Evolutionary conservation across 2,329 filamentous ascomycete genomes (phyloP), one percentile per base, ranked within the genome.

Genomic region (Botrytis squamosa): DNA sequence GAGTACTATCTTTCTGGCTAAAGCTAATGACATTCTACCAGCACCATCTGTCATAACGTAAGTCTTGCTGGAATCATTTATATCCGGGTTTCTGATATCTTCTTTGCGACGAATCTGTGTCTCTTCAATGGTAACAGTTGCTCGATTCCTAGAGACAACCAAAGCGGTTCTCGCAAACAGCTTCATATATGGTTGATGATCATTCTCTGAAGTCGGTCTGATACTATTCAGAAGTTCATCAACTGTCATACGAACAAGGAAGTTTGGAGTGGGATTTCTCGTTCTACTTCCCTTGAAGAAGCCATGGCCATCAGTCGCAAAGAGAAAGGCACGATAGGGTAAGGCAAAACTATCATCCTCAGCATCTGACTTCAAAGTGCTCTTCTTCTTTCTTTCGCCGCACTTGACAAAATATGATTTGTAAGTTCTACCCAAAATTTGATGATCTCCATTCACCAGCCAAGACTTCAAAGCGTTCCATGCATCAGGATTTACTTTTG

Each of bases 21-120:
- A 85, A 1, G 84, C 86, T 6, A 84, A 83, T 0, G 92, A 95
- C 76, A 94, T 91, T 4, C 83, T 83, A 0, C 86, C 88, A 63
- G 93, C 91, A 0, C 93, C 90, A 72, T 92, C 89, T 64, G 90
- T 91, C 89, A 92, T 91, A 0, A 87, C 84, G 12, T 68, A 57
- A 16, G 36, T 85, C 82, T 0, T 78, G 76, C 3, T 67, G 72
- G 18, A 25, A 70, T 29, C 36, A 14, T 42, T 40, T 22, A 10
- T 1, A 10, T 68, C 77, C 22, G 20, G 25, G 14, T 71, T 65
- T 12, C 55, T 73, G 9, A 79, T 77, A 65, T 78, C 77, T 20
- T 68, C 49, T 84, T 81, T 33, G 76, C 77, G 55, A 14, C 60
- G 65, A 22, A 91, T 88, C 73, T 90, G 85, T 0, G 81, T 38